Conservation (phyloP, 345 rosid species). For the Eucalyptus regnans region DNA sequence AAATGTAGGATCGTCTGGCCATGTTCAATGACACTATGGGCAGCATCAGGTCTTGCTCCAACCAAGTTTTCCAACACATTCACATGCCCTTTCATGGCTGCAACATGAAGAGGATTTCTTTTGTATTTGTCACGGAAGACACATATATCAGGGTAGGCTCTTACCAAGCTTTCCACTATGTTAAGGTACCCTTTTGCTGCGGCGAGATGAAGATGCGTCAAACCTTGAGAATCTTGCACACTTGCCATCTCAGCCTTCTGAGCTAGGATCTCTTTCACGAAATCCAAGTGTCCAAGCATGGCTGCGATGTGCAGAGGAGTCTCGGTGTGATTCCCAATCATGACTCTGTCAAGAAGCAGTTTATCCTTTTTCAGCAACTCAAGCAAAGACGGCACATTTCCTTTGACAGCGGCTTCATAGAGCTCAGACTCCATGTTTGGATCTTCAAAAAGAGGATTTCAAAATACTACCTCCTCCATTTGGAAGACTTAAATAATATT, state of each 20-base stretch:
- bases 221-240: neutral
- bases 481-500: neutral
- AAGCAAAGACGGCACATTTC: neutral
- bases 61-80: too few species aligned
- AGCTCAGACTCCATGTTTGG: neutral
- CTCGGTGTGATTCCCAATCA: neutral
- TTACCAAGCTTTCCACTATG: neutral
- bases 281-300: too few species aligned
- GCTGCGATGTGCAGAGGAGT: neutral
- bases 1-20: accelerated
- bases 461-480: neutral
- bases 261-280: too few species aligned
- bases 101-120: too few species aligned
- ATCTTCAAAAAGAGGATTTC: neutral
- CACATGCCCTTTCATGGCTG: too few species aligned
- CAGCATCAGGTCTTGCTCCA: accelerated
- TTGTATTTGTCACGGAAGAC: too few species aligned
- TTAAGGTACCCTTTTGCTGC: neutral
- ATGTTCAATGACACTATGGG: accelerated
- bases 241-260: neutral
- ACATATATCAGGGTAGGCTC: neutral
- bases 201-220: neutral
- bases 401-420: neutral
- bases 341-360: neutral
- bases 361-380: neutral